Percentiles rank a stretch among this genome's conserved stretches.
These are phyloP conservation scores for Apophysomyces trapeziformis DNA, from an alignment of 371 early-diverging fungal genomes.

Conservation along the genomic window DNA sequence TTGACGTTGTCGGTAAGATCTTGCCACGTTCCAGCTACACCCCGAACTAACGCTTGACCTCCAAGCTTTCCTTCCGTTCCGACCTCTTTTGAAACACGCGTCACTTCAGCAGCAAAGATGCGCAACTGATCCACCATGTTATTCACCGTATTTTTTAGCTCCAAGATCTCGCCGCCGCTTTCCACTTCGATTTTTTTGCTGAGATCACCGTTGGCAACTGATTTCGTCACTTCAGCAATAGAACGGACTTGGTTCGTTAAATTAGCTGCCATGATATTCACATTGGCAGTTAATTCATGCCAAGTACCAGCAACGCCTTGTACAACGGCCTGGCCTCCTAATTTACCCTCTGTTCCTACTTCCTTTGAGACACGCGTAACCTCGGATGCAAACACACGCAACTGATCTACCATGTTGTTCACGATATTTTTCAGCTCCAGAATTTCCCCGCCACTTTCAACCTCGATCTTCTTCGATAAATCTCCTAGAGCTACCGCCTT, in stretches of 20 bases:
- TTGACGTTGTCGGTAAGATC: conserved; percentile 64
- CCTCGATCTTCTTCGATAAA: conserved; percentile 18
- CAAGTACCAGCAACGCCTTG: conserved; percentile 36
- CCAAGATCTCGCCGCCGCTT: conserved; percentile 21
- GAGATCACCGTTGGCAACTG: conserved; percentile 26
- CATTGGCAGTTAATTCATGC: conserved; percentile 40
- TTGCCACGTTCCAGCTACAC: conserved; percentile 62
- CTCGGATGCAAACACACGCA: conserved; percentile 24
- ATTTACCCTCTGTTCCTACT: conserved; percentile 33
- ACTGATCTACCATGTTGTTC: conserved; percentile 4
- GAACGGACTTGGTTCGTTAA: conserved; percentile 24
- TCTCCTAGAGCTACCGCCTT: conserved; percentile 21
- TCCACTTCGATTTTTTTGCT: conserved; percentile 24
- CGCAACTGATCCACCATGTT: conserved; percentile 11
- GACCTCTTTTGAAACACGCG: conserved; percentile 39
- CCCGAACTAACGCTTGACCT: conserved; percentile 43
- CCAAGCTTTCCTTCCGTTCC: conserved; percentile 45
- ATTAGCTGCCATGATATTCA: conserved; percentile 27
- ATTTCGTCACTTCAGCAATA: conserved; percentile 19
- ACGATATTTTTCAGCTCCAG: conserved; percentile 11
- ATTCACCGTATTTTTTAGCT: conserved; percentile 22
- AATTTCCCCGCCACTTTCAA: conserved; percentile 18
- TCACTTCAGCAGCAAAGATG: conserved; percentile 26
- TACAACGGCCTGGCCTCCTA: conserved; percentile 45
- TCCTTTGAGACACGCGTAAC: conserved; percentile 42